Evolutionary conservation across 1,284 basidiomycete species (phyloP), one percentile per base, ranked within the genome.

Genomic region (Gomphus sp.): DNA sequence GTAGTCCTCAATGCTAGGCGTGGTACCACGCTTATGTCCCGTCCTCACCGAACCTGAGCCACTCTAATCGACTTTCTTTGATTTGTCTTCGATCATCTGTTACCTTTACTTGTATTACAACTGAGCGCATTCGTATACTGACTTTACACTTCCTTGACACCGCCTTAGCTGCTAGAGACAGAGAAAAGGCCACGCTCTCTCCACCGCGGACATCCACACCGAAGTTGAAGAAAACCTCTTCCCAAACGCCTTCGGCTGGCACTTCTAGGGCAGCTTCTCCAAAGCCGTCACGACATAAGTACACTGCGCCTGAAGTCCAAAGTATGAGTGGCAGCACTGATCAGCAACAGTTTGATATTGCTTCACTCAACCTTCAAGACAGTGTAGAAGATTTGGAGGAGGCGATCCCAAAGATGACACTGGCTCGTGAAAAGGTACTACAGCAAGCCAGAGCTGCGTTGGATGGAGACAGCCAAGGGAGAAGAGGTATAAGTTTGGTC

Each of bases 381-480:
- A 78, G 76, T 45, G 71, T 77, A 28, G 70, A 75, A 47, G 68
- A 70, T 41, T 64, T 66, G 7, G 69, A 68, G 14, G 76, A 80
- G 49, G 89, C 89, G 62, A 76, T 76, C 51, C 80, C 88, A 5
- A 89, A 82, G 66, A 74, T 89, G 63, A 80, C 76, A 28, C 79
- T 93, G 66, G 87, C 91, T 12, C 80, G 84, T 64, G 93, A 93
- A 69, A 94, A 90, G 69, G 73, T 98, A 55, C 70, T 98, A 14
- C 89, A 91, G 62, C 91, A 97, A 72, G 91, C 87, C 2, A 81
- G 72, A 61, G 76, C 75, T 62, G 72, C 72, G 2, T 68, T 87
- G 37, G 79, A 82, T 52, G 76, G 77, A 18, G 75, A 80, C 62
- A 77, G 77, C 34, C 74, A 76, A 54, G 74, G 74, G 28, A 79